Evolutionary conservation across 441 rosid genomes (phyloP).

Genomic region (Syzygium syzygioides): DNA sequence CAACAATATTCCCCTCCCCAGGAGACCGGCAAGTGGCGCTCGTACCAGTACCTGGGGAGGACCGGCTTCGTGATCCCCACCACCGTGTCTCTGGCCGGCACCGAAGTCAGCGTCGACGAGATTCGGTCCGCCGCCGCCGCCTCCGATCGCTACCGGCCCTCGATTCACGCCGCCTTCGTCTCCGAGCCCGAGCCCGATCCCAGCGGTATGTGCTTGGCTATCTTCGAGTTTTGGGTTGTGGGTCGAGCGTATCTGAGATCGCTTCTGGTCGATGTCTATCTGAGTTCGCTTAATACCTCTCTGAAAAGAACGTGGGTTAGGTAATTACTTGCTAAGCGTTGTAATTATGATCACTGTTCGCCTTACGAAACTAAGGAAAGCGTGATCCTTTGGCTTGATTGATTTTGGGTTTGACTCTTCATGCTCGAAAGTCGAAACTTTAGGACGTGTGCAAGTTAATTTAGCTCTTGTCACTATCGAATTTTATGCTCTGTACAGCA

Average conservation of each 20-base stretch:
- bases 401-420: constrained; percentile 1
- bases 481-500: constrained; percentile 35
- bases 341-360: neutral
- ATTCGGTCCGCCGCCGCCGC: constrained; percentile 64
- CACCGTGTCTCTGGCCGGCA: constrained; percentile 53
- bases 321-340: neutral
- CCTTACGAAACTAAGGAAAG: neutral
- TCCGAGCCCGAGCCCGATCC: constrained; percentile 61
- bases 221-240: neutral
- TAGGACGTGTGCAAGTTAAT: neutral
- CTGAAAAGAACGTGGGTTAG: neutral
- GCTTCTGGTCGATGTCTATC: neutral
- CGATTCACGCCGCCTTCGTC: constrained; percentile 68
- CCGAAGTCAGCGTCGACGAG: constrained; percentile 79
- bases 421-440: neutral
- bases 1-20: neutral
- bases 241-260: neutral
- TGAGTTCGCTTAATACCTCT: too few species aligned
- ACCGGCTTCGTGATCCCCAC: constrained; percentile 56
- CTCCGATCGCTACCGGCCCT: constrained; percentile 58
- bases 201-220: constrained; percentile 22
- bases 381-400: neutral
- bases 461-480: neutral
- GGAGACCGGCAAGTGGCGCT: constrained; percentile 51
- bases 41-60: constrained; percentile 72